Conservation (phyloP, 257 asterid species). For the Catharanthus roseus region DNA sequence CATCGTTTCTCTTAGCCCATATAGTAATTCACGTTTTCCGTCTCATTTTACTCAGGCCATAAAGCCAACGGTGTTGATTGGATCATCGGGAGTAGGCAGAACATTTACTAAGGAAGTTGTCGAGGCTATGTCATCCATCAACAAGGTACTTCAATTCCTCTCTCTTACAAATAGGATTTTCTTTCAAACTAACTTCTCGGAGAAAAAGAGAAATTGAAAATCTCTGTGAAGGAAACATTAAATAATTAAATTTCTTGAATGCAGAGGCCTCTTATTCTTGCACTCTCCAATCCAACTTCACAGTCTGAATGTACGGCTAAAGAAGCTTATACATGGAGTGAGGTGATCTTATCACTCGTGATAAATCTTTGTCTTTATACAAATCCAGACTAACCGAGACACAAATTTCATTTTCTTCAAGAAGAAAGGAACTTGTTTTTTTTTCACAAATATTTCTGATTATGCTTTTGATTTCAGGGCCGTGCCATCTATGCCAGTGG, state of each 20-base stretch:
- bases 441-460: conserved; percentile 11
- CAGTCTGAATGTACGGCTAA: conserved; percentile 94
- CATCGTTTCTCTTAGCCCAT: background rate
- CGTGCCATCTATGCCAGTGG: conserved; percentile 74
- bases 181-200: background rate
- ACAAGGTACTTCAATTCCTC: conserved; percentile 43
- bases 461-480: conserved; percentile 36
- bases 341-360: conserved; percentile 33
- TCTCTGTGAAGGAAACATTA: background rate
- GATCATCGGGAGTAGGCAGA: conserved; percentile 93
- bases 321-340: conserved; percentile 86
- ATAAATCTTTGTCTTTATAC: background rate
- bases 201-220: background rate
- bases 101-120: conserved; percentile 86
- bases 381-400: background rate
- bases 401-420: background rate
- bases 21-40: background rate
- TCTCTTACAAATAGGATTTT: background rate
- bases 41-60: conserved; percentile 50
- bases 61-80: conserved; percentile 80
- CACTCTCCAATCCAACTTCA: conserved; percentile 93
- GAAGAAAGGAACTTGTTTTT: conserved; percentile 1
- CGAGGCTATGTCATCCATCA: conserved; percentile 61
- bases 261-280: conserved; percentile 84
- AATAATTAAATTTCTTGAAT: conserved; percentile 10